Base-by-base conservation (phyloP, 1,284 basidiomycete genomes). In the Apiotrichum porosum region DNA sequence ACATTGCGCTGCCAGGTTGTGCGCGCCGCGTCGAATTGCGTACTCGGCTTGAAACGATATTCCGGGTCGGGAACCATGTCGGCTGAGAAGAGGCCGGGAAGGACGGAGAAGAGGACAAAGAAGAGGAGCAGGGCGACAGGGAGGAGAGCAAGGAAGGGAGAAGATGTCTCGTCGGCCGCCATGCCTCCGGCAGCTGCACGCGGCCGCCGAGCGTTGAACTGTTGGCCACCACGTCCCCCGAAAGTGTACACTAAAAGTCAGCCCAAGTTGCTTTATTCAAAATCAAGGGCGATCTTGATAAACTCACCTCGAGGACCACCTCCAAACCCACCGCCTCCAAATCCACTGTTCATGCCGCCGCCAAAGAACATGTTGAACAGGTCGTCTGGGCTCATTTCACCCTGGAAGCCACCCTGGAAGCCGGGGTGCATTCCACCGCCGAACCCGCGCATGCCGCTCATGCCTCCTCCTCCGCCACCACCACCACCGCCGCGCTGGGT, bases 341-440 rank as follows among this genome's bases (percentile, higher is more conserved):
- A 49, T 2, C 76, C 77, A 8, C 77, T 77, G 17, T 76, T 72
- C 28, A 73, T 73, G 44, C 78, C 77, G 17, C 85, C 85, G 19
- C 89, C 92, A 69, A 98, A 98, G 81, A 98, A 97, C 88, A 95
- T 93, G 68, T 97, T 94, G 79, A 98, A 98, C 45, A 98, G 68
- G 56, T 98, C 94, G 73, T 97, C 91, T 1, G 94, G 91, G 51
- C 88, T 91, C 60, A 98, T 78, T 68, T 97, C 93, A 44, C 83
- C 83, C 10, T 88, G 86, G 60, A 86, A 87, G 1, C 69, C 66
- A 26, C 61, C 59, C 24, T 65, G 77, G 56, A 81, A 84, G 12
- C 62, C 65, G 8, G 56, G 67, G 31, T 62, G 67, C 44, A 64
- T 68, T 24, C 59, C 62, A 37, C 67, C 65, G 22, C 47, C 47